Evolutionary conservation across 2,329 filamentous ascomycete species (phyloP).

Genomic region (Colletotrichum orbiculare): DNA sequence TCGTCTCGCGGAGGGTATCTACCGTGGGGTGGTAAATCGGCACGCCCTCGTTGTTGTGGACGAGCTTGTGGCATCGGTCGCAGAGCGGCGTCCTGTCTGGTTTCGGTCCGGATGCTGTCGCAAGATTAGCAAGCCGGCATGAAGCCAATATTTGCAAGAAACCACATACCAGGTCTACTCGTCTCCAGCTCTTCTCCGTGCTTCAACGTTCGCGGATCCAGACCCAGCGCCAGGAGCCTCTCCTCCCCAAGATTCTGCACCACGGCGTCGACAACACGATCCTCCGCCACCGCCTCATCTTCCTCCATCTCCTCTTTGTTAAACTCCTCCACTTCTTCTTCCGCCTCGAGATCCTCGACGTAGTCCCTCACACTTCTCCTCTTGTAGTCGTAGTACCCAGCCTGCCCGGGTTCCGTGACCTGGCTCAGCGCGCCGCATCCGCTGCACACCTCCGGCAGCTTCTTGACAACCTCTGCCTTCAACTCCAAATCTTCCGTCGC

Average conservation of each 20-base stretch:
- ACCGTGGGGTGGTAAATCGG: constrained; percentile 85
- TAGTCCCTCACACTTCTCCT: constrained; percentile 64
- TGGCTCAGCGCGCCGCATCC: constrained; percentile 76
- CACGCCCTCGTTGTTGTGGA: constrained; percentile 78
- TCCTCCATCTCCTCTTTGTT: too few relatives aligned
- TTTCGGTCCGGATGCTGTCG: constrained; percentile 13
- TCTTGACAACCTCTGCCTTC: constrained; percentile 20
- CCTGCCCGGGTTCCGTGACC: constrained; percentile 58
- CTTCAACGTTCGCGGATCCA: constrained; percentile 55
- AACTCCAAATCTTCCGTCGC: background rate
- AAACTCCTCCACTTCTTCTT: constrained; percentile 16
- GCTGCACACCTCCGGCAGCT: constrained; percentile 67
- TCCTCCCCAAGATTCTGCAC: constrained; percentile 55
- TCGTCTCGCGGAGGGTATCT: constrained; percentile 82
- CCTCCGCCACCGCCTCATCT: constrained; percentile 46
- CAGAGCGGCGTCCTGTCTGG: constrained; percentile 69
- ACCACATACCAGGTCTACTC: constrained; percentile 15
- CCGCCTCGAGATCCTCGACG: constrained; percentile 47
- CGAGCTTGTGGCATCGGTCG: constrained; percentile 85
- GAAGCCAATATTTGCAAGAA: background rate
- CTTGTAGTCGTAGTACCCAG: constrained; percentile 67
- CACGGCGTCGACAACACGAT: constrained; percentile 59
- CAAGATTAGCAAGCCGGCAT: constrained; percentile 2
- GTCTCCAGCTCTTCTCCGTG: constrained; percentile 42
- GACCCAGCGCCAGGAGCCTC: constrained; percentile 57